phyloP scores from a whole-genome alignment of 225 moss, liverwort and hornwort genomes.

The Antitrichia curtipendula region DNA sequence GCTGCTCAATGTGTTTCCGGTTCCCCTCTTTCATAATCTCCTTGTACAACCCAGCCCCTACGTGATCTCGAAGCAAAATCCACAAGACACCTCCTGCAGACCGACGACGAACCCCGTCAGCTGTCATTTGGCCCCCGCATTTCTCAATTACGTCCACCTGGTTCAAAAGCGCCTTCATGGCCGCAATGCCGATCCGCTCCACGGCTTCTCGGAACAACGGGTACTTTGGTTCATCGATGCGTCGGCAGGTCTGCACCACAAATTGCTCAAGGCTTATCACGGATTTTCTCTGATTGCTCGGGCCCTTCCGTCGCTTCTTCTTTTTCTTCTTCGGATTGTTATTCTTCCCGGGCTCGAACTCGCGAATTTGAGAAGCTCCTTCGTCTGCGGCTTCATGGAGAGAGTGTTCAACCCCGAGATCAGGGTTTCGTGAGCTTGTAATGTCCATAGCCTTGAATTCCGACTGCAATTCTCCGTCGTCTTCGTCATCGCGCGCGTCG shows the following conservation, averaged over 20 bases:
- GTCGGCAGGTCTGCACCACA: conserved; percentile 62
- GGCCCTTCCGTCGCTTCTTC: background rate
- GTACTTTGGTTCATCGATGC: conserved; percentile 63
- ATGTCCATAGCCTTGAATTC: conserved; percentile 43
- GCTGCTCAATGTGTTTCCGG: conserved; percentile 31
- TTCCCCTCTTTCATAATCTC: conserved; percentile 95
- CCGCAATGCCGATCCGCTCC: conserved; percentile 57
- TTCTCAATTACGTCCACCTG: conserved; percentile 80
- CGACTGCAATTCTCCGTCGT: conserved; percentile 21
- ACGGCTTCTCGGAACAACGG: conserved; percentile 80
- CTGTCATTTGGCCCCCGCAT: conserved; percentile 83
- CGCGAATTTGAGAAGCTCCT: background rate
- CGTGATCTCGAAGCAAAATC: conserved; percentile 69
- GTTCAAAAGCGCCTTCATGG: conserved; percentile 37
- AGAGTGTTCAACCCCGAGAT: background rate
- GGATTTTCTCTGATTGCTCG: background rate
- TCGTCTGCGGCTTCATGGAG: background rate
- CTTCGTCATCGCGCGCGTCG: conserved; percentile 8
- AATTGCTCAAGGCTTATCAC: conserved; percentile 37
- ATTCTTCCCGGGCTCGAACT: background rate
- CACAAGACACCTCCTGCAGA: conserved; percentile 89
- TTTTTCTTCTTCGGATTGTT: background rate
- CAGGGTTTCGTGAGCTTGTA: background rate
- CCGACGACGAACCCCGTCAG: conserved; percentile 72
- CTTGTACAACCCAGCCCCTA: conserved; percentile 56